Conservation (phyloP, 2,329 filamentous ascomycete species). For the Periconia macrospinosa region DNA sequence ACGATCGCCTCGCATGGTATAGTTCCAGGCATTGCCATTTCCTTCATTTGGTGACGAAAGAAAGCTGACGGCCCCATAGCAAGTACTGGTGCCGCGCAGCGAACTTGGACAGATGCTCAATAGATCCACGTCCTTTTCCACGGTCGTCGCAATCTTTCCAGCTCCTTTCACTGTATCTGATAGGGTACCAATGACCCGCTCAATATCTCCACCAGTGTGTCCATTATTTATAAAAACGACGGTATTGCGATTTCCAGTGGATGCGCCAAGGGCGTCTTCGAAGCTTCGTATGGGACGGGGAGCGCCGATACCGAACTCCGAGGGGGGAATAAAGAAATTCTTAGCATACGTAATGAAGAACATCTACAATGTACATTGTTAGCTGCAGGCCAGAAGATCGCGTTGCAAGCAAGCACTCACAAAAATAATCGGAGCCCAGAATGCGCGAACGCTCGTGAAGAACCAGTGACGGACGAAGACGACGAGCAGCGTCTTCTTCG, state of each 20-base stretch:
- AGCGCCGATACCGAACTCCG: slow-evolving; percentile 71
- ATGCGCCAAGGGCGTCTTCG: slow-evolving; percentile 61
- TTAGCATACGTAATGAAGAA: slow-evolving; percentile 67
- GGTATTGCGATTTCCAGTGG: slow-evolving; percentile 63
- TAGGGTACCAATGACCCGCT: slow-evolving; percentile 67
- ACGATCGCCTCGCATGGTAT: slow-evolving; percentile 78
- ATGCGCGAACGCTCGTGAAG: slow-evolving; percentile 58
- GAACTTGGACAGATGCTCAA: slow-evolving; percentile 62
- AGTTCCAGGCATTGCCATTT: slow-evolving; percentile 73
- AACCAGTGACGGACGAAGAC: slow-evolving; percentile 57
- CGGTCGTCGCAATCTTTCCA: slow-evolving; percentile 59
- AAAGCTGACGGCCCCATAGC: slow-evolving; percentile 76
- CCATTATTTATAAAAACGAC: slow-evolving; percentile 81
- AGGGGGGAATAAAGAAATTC: slow-evolving; percentile 80
- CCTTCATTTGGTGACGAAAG: slow-evolving; percentile 75
- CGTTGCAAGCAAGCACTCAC: slow-evolving; percentile 19
- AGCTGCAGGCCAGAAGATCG: slow-evolving; percentile 4
- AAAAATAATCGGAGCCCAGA: slow-evolving; percentile 60
- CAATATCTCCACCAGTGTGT: slow-evolving; percentile 67
- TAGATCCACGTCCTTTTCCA: slow-evolving; percentile 61
- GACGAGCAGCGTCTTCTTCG: slow-evolving; percentile 60
- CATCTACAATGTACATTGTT: slow-evolving; percentile 33
- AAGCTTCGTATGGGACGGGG: slow-evolving; percentile 65
- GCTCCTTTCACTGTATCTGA: slow-evolving; percentile 58
- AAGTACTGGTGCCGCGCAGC: slow-evolving; percentile 65